phyloP scores from a whole-genome alignment of 2,329 filamentous ascomycete species.

The Emergomyces orientalis region DNA sequence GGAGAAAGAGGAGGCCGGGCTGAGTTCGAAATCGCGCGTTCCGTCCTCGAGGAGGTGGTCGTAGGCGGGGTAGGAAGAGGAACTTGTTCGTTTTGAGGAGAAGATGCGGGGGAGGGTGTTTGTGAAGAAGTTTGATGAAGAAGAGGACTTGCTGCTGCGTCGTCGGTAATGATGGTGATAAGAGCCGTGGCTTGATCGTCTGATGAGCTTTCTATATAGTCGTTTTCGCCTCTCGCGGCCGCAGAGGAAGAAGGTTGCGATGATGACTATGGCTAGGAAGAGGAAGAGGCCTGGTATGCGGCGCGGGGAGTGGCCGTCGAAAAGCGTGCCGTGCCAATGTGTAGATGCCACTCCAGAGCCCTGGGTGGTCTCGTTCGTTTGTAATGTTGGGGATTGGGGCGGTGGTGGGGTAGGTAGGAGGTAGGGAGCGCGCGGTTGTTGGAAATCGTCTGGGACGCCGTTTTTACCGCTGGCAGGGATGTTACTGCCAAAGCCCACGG shows the following conservation, averaged over 20 bases:
- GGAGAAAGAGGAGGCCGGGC: conserved; percentile 53
- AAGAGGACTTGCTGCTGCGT: conserved; percentile 37
- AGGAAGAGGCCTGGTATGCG: conserved; percentile 65
- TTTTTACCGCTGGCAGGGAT: conserved; percentile 33
- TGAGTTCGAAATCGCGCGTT: conserved; percentile 65
- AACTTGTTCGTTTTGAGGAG: conserved; percentile 23
- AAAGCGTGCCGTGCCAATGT: conserved; percentile 53
- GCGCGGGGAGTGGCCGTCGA: conserved; percentile 56
- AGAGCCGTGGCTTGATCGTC: conserved; percentile 9
- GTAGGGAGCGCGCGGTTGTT: conserved; percentile 50
- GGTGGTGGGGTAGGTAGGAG: conserved; percentile 25
- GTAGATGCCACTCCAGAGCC: conserved; percentile 30
- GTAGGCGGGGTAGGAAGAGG: conserved; percentile 44
- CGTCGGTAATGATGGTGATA: conserved; percentile 29
- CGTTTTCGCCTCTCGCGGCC: conserved; percentile 65
- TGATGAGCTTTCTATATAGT: conserved; percentile 47
- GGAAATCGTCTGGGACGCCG: conserved; percentile 65
- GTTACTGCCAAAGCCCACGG: conserved; percentile 91
- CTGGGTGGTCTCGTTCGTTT: conserved; percentile 25
- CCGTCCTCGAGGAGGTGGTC: conserved; percentile 82
- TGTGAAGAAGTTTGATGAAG: conserved; percentile 11
- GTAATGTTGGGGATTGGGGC: conserved; percentile 5
- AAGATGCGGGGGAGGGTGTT: not conserved
- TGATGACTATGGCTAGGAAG: conserved; percentile 62
- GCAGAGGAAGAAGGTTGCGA: conserved; percentile 64